Conservation (phyloP, 1,284 basidiomycete species). For the Inonotus obliquus region DNA sequence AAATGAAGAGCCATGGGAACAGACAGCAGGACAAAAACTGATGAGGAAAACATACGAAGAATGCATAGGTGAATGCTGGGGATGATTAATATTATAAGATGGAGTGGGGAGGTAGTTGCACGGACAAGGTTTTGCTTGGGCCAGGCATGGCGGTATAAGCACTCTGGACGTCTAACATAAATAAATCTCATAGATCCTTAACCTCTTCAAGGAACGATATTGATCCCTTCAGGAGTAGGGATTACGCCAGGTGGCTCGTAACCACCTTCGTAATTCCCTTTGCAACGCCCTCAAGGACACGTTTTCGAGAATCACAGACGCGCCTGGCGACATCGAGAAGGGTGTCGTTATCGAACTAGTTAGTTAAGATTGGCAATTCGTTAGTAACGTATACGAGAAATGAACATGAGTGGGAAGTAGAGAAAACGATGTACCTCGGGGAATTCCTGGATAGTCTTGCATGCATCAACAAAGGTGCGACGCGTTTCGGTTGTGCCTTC, state of each 20-base stretch:
- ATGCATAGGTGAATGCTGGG: not conserved
- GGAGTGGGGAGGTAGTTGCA: not conserved
- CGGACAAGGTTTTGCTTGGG: not conserved
- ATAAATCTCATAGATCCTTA: not conserved
- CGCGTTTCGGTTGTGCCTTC: constrained; percentile 49
- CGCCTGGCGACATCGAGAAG: constrained; percentile 57
- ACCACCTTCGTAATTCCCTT: constrained; percentile 56
- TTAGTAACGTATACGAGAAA: not conserved
- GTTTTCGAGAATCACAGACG: constrained; percentile 62
- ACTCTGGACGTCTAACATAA: too few species aligned
- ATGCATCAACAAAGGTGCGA: constrained; percentile 47
- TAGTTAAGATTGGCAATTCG: constrained; percentile 2
- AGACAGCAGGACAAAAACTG: not conserved
- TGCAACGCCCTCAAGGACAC: constrained; percentile 63
- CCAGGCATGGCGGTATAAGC: not conserved
- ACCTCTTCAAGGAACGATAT: not conserved
- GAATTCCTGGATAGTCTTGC: constrained; percentile 35
- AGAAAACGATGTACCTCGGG: constrained; percentile 37
- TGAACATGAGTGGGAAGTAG: too few species aligned
- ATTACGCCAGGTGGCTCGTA: constrained; percentile 7
- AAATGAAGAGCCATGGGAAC: not conserved
- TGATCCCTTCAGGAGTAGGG: not conserved
- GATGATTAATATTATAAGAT: not conserved
- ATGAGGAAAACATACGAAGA: not conserved
- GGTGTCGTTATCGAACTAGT: constrained; percentile 63